phyloP scores from a whole-genome alignment of 2,329 filamentous ascomycete species.

The Orbilia quercus region DNA sequence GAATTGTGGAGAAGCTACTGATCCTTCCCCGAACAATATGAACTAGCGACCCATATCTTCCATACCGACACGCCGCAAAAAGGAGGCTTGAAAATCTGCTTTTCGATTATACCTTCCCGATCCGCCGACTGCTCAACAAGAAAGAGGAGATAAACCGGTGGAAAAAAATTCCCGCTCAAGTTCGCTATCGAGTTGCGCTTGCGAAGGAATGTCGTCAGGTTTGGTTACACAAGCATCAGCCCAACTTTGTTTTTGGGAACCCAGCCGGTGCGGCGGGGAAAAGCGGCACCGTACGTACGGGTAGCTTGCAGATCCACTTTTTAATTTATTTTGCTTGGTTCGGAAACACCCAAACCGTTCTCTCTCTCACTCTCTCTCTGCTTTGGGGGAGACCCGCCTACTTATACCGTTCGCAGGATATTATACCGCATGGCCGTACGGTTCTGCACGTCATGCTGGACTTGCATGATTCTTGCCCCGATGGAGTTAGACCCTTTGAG shows the following conservation, averaged over 20 bases:
- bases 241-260: slow-evolving; percentile 20
- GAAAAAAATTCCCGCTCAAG: slow-evolving; percentile 35
- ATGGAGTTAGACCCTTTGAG: slow-evolving; percentile 35
- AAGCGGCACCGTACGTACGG: slow-evolving; percentile 52
- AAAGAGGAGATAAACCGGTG: slow-evolving; percentile 6
- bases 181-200: slow-evolving; percentile 34
- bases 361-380: slow-evolving; percentile 30
- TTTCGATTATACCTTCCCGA: slow-evolving; percentile 20
- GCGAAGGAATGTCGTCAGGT: slow-evolving; percentile 35
- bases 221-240: slow-evolving; percentile 50
- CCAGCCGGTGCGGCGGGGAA: slow-evolving; percentile 39
- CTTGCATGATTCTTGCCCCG: slow-evolving; percentile 37
- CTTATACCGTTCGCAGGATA: slow-evolving; percentile 19
- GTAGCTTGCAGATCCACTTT: slow-evolving; percentile 41
- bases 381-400: slow-evolving; percentile 2
- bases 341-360: slow-evolving; percentile 16
- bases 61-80: slow-evolving; percentile 43
- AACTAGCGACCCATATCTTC: slow-evolving; percentile 13
- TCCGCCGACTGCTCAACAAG: neutral
- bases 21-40: slow-evolving; percentile 40
- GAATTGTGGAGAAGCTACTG: slow-evolving; percentile 43
- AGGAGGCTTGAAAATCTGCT: slow-evolving; percentile 53
- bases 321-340: slow-evolving; percentile 2
- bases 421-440: slow-evolving; percentile 18
- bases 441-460: slow-evolving; percentile 37